A percentile compares a stretch with the other conserved stretches of the same genome.
phyloP scores from a whole-genome alignment of 768 basidiomycete species.

The Podaxis sp. region DNA sequence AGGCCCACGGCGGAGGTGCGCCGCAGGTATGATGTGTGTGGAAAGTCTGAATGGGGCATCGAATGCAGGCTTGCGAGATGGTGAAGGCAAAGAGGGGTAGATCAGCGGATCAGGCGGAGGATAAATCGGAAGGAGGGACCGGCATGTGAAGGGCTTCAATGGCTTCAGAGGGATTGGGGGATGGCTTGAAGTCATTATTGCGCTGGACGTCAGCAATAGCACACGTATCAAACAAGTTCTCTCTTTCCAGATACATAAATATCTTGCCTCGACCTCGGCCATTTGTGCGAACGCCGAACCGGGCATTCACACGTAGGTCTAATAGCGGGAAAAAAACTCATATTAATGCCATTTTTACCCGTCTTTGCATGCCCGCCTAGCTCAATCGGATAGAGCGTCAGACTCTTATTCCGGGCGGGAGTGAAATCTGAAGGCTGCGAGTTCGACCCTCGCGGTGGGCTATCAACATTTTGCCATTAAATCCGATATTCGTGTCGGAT shows the following conservation, averaged over 20 bases:
- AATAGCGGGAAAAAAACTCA: not conserved
- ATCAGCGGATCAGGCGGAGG: constrained; percentile 35
- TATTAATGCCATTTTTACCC: not conserved
- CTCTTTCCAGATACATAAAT: too few species aligned
- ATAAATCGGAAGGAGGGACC: constrained; percentile 27
- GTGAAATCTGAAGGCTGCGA: constrained; percentile 75
- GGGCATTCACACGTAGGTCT: not conserved
- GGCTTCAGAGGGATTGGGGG: constrained; percentile 9
- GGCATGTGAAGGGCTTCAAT: constrained; percentile 21
- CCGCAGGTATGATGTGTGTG: constrained; percentile 58
- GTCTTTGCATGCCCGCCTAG: constrained; percentile 42
- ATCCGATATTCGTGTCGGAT: too few species aligned
- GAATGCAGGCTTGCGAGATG: constrained; percentile 33
- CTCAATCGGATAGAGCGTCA: constrained; percentile 64
- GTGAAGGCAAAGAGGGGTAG: constrained; percentile 39
- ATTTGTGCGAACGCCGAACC: not conserved
- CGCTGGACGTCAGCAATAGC: too few species aligned
- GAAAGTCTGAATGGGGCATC: constrained; percentile 40
- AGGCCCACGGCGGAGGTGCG: constrained; percentile 47
- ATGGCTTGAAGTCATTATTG: constrained; percentile 8
- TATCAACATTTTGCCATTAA: constrained; percentile 27
- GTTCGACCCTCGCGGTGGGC: constrained; percentile 86
- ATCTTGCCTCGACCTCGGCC: not conserved
- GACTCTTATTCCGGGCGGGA: constrained; percentile 34
- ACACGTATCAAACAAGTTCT: not conserved